A percentile compares a stretch with the other conserved stretches of the same genome.
Evolutionary conservation across 2,329 filamentous ascomycete species (phyloP).

Genomic region (Rhynchosporium agropyri): DNA sequence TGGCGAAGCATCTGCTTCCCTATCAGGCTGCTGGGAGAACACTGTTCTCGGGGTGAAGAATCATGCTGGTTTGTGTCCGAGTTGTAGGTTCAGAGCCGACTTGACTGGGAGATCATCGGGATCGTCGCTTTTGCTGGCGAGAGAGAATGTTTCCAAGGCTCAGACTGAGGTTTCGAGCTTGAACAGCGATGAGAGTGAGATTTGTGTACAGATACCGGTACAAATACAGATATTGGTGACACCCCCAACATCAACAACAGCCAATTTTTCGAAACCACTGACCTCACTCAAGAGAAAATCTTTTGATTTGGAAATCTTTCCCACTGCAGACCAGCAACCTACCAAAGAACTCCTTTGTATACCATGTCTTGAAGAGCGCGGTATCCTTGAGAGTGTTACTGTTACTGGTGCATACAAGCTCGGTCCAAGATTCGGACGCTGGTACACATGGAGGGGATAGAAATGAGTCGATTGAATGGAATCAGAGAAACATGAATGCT

Average conservation of each 20-base stretch:
- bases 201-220: background rate
- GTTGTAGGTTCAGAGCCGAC: background rate
- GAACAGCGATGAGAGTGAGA: too few species aligned
- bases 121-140: too few species aligned
- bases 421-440: background rate
- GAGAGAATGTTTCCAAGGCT: too few species aligned
- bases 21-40: constrained; percentile 15
- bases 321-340: too few species aligned
- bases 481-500: background rate
- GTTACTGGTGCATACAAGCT: background rate
- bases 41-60: constrained; percentile 6
- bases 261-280: too few species aligned
- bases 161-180: too few species aligned
- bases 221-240: background rate
- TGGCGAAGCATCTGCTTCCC: background rate
- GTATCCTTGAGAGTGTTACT: too few species aligned
- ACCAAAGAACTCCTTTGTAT: too few species aligned
- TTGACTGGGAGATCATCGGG: background rate
- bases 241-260: too few species aligned
- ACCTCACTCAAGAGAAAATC: background rate
- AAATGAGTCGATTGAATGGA: background rate
- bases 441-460: background rate
- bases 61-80: background rate
- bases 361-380: too few species aligned
- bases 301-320: background rate